Evolutionary conservation across 1,284 basidiomycete genomes (phyloP).

Genomic region (Stygiomarasmius scandens): DNA sequence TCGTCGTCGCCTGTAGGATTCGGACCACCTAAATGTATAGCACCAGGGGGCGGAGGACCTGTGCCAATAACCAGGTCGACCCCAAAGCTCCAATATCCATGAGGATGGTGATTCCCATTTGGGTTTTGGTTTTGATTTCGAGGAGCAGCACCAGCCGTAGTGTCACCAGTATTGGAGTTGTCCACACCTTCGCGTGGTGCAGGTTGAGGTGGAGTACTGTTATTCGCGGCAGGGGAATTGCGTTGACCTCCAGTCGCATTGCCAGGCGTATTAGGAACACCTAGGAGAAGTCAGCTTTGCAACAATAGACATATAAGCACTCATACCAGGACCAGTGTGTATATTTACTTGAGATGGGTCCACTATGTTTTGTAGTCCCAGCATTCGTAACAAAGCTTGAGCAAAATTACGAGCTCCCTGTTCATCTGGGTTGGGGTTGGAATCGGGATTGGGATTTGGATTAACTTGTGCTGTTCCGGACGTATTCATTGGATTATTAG

Average conservation of each 20-base stretch:
- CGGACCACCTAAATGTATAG: not conserved
- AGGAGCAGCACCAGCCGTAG: no score
- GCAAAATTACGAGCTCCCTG: not conserved
- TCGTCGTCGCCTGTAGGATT: not conserved
- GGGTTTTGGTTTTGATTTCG: not conserved
- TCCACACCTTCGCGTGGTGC: no score
- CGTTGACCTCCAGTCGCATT: no score
- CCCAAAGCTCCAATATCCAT: constrained; percentile 16
- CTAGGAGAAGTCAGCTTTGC: not conserved
- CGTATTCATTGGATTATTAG: not conserved
- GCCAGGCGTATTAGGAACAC: no score
- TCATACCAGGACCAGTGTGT: not conserved
- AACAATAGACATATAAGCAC: not conserved
- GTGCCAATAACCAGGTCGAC: constrained; percentile 25
- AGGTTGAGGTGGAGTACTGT: no score
- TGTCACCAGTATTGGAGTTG: no score
- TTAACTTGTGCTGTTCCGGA: not conserved
- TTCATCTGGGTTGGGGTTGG: no score
- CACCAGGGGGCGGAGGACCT: not conserved
- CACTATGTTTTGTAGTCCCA: not conserved
- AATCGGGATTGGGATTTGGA: not conserved
- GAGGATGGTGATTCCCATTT: not conserved
- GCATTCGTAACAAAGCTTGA: not conserved
- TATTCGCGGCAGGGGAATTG: no score
- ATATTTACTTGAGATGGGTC: not conserved